These are phyloP conservation scores for Chlorophyllum brunneum DNA, from an alignment of 768 basidiomycete genomes.

Conservation along the genomic window DNA sequence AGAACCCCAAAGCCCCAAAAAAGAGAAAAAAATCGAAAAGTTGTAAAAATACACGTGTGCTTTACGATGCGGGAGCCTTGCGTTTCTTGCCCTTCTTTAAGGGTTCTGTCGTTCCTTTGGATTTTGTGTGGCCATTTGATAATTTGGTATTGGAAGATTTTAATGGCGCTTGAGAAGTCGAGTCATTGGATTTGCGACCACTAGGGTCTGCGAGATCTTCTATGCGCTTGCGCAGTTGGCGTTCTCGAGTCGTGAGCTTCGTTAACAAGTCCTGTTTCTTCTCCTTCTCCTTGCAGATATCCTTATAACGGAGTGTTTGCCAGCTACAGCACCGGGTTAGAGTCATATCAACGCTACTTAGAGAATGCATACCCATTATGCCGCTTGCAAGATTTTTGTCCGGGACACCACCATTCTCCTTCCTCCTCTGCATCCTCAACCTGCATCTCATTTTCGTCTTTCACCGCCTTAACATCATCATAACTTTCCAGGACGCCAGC, in stretches of 20 bases:
- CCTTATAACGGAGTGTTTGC: slow-evolving; percentile 72
- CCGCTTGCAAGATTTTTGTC: slow-evolving; percentile 71
- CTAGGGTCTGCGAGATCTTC: slow-evolving; percentile 66
- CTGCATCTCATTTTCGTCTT: slow-evolving; percentile 27
- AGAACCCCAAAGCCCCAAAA: slow-evolving; percentile 13
- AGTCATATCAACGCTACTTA: slow-evolving; percentile 8
- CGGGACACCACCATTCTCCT: slow-evolving; percentile 77
- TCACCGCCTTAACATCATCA: slow-evolving; percentile 38
- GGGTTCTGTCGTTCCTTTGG: slow-evolving; percentile 36
- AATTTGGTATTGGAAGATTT: slow-evolving; percentile 34
- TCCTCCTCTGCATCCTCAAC: slow-evolving; percentile 34
- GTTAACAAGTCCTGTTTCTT: slow-evolving; percentile 63
- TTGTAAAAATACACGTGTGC: slow-evolving; percentile 25
- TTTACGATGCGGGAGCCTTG: slow-evolving; percentile 34
- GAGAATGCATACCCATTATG: slow-evolving; percentile 60
- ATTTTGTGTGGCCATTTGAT: slow-evolving; percentile 44
- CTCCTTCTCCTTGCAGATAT: slow-evolving; percentile 73
- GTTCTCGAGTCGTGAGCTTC: slow-evolving; percentile 70
- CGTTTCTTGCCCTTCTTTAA: slow-evolving; percentile 59
- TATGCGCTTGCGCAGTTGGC: slow-evolving; percentile 72
- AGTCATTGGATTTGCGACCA: slow-evolving; percentile 29
- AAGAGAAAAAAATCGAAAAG: slow-evolving; percentile 22
- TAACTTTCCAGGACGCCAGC: slow-evolving; percentile 68
- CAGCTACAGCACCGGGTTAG: slow-evolving; percentile 42
- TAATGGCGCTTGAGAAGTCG: slow-evolving; percentile 29